Evolutionary conservation across 2,329 filamentous ascomycete species (phyloP), one percentile per base, ranked within the genome.

Genomic region (Aspergillus tamarii): DNA sequence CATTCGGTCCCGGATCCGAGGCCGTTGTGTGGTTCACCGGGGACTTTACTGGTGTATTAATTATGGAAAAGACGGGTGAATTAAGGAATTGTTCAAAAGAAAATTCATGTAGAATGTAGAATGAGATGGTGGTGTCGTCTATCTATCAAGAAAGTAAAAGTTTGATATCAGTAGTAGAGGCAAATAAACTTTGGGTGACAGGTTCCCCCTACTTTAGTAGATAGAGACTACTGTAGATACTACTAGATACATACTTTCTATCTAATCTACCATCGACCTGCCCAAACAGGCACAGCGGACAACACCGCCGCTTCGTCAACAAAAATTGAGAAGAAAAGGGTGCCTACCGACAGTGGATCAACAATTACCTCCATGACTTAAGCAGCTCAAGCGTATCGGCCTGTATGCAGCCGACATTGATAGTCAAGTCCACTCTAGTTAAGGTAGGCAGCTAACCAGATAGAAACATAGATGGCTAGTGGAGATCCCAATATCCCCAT

Each of bases 391-490:
- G 21, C n/a, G 45, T 26, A 14, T 12, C n/a, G 45, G 41, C 21
- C 19, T 12, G 41, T 45, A 45, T 45, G n/a, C 43, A 48, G 26
- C 21, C 45, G n/a, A 48, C n/a, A 26, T 1, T 48, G 26, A 48
- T 48, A 28, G 26, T 32, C 26, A 4, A 53, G 50, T 34, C 28
- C 28, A 52, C 48, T 23, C 23, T 3, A 52, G 28, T 30, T 52
- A 30, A 53, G 50, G 21, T 26, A 48, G 45, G 45, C 23, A 48
- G 23, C 23, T 53, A 34, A 30, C n/a, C 16, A 53, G 50, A 53
- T 32, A 52, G 48, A 52, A 26, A 52, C n/a, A 45, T n/a, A 52
- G 48, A 32, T 52, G 48, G 16, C 30, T 32, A 39, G 52, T 55
- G 52, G 52, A 55, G 52, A 55, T 55, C 32, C 32, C 21, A 55